These are phyloP conservation scores for Entoloma clypeatum DNA, from an alignment of 1,284 basidiomycete genomes.

Conservation along the genomic window DNA sequence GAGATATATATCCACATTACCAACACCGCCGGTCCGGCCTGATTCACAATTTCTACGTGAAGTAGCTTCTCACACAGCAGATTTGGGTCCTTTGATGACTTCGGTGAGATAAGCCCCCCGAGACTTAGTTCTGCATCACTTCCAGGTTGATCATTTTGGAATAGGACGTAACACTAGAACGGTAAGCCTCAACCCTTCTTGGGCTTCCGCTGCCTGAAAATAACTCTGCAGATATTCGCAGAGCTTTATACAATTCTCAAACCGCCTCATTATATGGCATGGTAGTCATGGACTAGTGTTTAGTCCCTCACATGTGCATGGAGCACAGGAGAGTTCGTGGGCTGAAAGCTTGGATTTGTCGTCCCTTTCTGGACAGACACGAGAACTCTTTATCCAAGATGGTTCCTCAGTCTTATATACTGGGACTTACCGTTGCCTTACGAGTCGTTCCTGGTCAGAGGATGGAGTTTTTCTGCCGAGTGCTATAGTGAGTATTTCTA, in stretches of 20 bases:
- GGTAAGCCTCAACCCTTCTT: background rate
- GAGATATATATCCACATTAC: too few species aligned
- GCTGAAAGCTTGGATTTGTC: background rate
- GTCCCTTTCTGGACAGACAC: background rate
- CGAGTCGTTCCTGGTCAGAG: constrained; percentile 6
- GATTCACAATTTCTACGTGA: too few species aligned
- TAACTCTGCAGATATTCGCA: background rate
- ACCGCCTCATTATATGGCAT: background rate
- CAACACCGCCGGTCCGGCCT: too few species aligned
- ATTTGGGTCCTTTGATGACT: too few species aligned
- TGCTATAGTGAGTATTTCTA: constrained; percentile 7
- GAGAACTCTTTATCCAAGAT: constrained; percentile 11
- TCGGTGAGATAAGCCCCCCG: too few species aligned
- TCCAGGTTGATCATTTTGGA: too few species aligned
- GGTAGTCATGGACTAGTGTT: constrained; percentile 2
- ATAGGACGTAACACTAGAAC: too few species aligned
- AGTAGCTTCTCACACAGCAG: too few species aligned
- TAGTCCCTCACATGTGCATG: constrained; percentile 1
- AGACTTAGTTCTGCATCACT: too few species aligned
- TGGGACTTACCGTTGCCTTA: constrained; percentile 14
- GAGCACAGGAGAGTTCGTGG: constrained; percentile 2
- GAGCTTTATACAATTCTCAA: background rate
- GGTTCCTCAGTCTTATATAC: constrained; percentile 9
- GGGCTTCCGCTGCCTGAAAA: background rate
- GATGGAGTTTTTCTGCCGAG: constrained; percentile 6